Percentiles rank a stretch among this genome's conserved stretches.
Evolutionary conservation across 2,329 filamentous ascomycete species (phyloP).

Genomic region (Botrytis elliptica): DNA sequence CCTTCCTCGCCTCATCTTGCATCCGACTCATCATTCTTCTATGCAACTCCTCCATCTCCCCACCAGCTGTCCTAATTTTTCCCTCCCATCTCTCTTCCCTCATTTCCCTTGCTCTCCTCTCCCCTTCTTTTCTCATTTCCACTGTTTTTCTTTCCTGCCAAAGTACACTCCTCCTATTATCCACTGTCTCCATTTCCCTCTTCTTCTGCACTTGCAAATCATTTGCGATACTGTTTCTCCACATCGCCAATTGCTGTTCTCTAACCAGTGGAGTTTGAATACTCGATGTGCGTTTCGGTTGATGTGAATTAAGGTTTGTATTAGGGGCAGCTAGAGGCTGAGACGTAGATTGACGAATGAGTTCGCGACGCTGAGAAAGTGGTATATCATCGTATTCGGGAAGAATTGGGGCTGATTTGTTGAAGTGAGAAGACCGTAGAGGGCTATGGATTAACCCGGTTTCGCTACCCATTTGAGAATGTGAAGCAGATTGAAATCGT

Average conservation of each 20-base stretch:
- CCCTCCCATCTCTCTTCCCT: constrained; percentile 66
- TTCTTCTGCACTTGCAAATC: constrained; percentile 51
- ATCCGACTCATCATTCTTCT: constrained; percentile 62
- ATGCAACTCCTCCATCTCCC: constrained; percentile 73
- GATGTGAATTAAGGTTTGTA: constrained; percentile 51
- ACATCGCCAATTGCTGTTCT: constrained; percentile 62
- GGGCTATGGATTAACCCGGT: constrained; percentile 42
- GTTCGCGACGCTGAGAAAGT: constrained; percentile 62
- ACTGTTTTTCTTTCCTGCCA: constrained; percentile 56
- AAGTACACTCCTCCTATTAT: constrained; percentile 55
- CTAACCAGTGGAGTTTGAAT: constrained; percentile 47
- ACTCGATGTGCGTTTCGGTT: constrained; percentile 50
- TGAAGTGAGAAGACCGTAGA: not conserved
- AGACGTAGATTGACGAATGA: constrained; percentile 49
- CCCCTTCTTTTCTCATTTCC: constrained; percentile 57
- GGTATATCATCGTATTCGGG: constrained; percentile 65
- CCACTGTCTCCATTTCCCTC: constrained; percentile 43
- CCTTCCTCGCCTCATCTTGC: constrained; percentile 16
- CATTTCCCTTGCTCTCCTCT: constrained; percentile 55
- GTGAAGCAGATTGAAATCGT: not conserved
- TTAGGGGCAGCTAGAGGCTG: constrained; percentile 30
- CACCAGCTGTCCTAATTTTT: constrained; percentile 71
- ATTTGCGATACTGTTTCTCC: constrained; percentile 63
- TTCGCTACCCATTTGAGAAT: constrained; percentile 40
- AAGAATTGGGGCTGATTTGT: constrained; percentile 31